These are phyloP conservation scores for Apostasia ramifera DNA, from an alignment of 106 monocot species.

Conservation along the genomic window DNA sequence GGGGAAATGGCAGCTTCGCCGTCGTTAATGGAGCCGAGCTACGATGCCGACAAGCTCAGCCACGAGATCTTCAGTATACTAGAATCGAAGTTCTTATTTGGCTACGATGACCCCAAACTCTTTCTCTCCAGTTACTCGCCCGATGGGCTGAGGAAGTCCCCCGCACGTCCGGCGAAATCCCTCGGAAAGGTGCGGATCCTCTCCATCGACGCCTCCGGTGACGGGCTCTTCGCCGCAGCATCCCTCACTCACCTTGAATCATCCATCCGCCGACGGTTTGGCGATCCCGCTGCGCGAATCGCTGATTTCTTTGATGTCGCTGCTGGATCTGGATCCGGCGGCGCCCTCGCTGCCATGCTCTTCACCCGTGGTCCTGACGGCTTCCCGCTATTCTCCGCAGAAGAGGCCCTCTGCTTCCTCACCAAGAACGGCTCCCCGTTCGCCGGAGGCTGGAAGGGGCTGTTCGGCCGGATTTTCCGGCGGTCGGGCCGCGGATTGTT, in stretches of 20 bases:
- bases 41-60: constrained; percentile 12
- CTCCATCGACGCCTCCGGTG: constrained; percentile 45
- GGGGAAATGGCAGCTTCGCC: constrained; percentile 2
- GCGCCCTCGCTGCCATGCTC: constrained; percentile 59
- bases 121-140: constrained; percentile 10
- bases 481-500: not conserved
- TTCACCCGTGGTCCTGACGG: constrained; percentile 44
- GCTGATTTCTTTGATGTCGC: constrained; percentile 81
- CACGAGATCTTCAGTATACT: constrained; percentile 18
- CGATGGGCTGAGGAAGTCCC: not conserved
- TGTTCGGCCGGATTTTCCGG: constrained; percentile 5
- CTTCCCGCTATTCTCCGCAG: constrained; percentile 24
- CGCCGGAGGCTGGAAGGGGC: not conserved
- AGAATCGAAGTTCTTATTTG: constrained; percentile 21
- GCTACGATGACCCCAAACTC: constrained; percentile 30
- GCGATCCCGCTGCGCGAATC: constrained; percentile 33
- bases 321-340: constrained; percentile 75
- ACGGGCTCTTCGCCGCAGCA: constrained; percentile 41
- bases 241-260: constrained; percentile 51
- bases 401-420: constrained; percentile 36
- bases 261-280: constrained; percentile 27
- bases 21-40: constrained; percentile 12
- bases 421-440: not conserved
- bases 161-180: not conserved
- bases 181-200: constrained; percentile 49